These are phyloP conservation scores for Cnidoscolus chayamansa DNA, from an alignment of 441 rosid genomes.

Conservation along the genomic window DNA sequence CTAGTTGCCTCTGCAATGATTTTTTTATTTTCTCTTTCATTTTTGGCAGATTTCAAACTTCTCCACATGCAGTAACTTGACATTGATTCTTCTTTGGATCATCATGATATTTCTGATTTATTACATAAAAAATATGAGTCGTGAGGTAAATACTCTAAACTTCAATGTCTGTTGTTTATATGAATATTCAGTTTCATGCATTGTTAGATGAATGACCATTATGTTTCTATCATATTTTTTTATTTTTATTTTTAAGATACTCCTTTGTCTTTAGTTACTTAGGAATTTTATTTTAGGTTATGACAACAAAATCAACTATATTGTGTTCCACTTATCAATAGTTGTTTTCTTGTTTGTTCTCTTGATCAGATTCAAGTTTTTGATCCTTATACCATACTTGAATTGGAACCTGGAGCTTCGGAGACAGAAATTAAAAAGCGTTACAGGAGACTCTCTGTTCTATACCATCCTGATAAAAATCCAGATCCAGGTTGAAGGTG, in stretches of 20 bases:
- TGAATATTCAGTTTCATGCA: not conserved
- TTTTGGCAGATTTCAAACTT: constrained; percentile 79
- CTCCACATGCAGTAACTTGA: constrained; percentile 90
- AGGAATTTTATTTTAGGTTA: not conserved
- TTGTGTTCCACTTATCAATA: not conserved
- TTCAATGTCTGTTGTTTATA: not conserved
- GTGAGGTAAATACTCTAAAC: constrained; percentile 56
- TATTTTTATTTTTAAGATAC: not conserved
- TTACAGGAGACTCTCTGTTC: constrained; percentile 81
- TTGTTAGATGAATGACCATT: constrained; percentile 5
- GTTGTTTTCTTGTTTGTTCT: constrained; percentile 1
- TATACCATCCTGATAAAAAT: constrained; percentile 97
- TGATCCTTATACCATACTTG: constrained; percentile 87
- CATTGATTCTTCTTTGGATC: constrained; percentile 76
- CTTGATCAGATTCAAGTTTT: constrained; percentile 70
- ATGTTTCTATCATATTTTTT: not conserved
- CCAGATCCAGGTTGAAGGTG: constrained; percentile 87
- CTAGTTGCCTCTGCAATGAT: constrained; percentile 5
- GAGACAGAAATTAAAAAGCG: constrained; percentile 88
- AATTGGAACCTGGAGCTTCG: constrained; percentile 71
- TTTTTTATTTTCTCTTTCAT: constrained; percentile 4
- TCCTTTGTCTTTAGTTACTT: not conserved
- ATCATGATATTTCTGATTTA: constrained; percentile 78
- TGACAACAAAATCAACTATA: not conserved
- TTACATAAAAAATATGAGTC: constrained; percentile 83